Evolutionary conservation across 371 early-diverging fungal species (phyloP).

Genomic region (Lichtheimia hyalospora): DNA sequence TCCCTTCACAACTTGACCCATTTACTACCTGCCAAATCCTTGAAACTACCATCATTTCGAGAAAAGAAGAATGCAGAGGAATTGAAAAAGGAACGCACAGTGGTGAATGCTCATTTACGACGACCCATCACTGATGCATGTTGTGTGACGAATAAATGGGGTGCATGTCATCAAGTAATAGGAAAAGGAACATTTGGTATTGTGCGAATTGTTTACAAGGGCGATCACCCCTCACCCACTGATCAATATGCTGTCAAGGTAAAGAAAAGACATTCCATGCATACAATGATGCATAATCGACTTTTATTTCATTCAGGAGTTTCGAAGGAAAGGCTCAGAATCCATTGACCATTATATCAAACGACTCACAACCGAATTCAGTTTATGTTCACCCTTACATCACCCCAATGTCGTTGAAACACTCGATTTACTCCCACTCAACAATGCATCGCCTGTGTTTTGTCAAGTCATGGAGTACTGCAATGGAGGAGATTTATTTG

Average conservation of each 20-base stretch:
- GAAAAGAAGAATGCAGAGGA: slow-evolving; percentile 25
- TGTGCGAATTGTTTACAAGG: slow-evolving; percentile 43
- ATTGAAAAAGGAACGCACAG: slow-evolving; percentile 25
- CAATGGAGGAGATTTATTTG: slow-evolving; percentile 65
- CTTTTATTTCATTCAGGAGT: slow-evolving; percentile 42
- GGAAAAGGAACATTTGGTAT: slow-evolving; percentile 53
- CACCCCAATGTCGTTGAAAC: slow-evolving; percentile 72
- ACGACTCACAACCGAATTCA: slow-evolving; percentile 67
- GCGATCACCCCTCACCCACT: slow-evolving; percentile 9
- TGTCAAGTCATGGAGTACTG: slow-evolving; percentile 76
- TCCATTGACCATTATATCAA: slow-evolving; percentile 61
- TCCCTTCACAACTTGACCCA: slow-evolving; percentile 9
- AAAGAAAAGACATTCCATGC: background rate
- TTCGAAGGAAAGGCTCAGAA: slow-evolving; percentile 54
- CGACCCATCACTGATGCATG: slow-evolving; percentile 17
- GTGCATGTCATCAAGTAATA: slow-evolving; percentile 44
- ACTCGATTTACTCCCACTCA: slow-evolving; percentile 62
- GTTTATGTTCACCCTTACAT: slow-evolving; percentile 60
- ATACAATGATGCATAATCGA: background rate
- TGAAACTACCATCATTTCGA: slow-evolving; percentile 20
- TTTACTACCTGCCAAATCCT: slow-evolving; percentile 1
- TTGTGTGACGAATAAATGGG: slow-evolving; percentile 39
- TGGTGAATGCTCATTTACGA: slow-evolving; percentile 20
- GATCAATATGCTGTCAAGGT: slow-evolving; percentile 57
- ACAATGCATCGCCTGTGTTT: slow-evolving; percentile 48